Evolutionary conservation across 2,329 filamentous ascomycete genomes (phyloP).

Genomic region (Peltaster fructicola): DNA sequence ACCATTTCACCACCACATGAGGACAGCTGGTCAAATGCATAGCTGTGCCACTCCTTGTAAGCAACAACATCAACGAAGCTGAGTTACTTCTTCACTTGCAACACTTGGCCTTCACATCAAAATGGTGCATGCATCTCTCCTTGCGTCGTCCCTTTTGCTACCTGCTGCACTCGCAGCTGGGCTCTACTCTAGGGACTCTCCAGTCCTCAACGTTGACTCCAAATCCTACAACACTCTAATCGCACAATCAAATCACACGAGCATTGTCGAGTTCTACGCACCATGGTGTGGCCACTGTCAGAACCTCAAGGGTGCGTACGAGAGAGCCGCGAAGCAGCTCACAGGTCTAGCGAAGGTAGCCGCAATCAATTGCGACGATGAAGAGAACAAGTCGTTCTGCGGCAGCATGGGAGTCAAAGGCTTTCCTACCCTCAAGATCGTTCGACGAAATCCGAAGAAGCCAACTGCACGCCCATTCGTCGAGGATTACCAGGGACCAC

Average conservation of each 20-base stretch:
- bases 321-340: conserved; percentile 79
- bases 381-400: conserved; percentile 78
- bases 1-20: conserved; percentile 4
- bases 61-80: too few species aligned
- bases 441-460: conserved; percentile 68
- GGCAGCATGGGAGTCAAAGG: conserved; percentile 73
- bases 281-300: conserved; percentile 97
- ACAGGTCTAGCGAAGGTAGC: conserved; percentile 88
- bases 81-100: too few species aligned
- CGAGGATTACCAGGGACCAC: conserved; percentile 76
- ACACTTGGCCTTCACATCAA: too few species aligned
- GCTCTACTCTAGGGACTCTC: conserved; percentile 72
- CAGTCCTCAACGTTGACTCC: conserved; percentile 65
- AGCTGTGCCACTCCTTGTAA: too few species aligned
- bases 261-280: conserved; percentile 55
- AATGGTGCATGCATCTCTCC: too few species aligned
- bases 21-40: too few species aligned
- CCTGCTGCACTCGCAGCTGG: conserved; percentile 49
- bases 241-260: conserved; percentile 71
- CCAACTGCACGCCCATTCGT: conserved; percentile 63
- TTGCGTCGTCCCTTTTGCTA: too few species aligned
- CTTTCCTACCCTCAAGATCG: conserved; percentile 90
- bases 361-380: conserved; percentile 88
- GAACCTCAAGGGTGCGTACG: conserved; percentile 87
- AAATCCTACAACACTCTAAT: conserved; percentile 71